A percentile compares a stretch with the other conserved stretches of the same genome.
These are phyloP conservation scores for Gloeopeniophorella convolvens DNA, from an alignment of 768 basidiomycete genomes.

Conservation along the genomic window DNA sequence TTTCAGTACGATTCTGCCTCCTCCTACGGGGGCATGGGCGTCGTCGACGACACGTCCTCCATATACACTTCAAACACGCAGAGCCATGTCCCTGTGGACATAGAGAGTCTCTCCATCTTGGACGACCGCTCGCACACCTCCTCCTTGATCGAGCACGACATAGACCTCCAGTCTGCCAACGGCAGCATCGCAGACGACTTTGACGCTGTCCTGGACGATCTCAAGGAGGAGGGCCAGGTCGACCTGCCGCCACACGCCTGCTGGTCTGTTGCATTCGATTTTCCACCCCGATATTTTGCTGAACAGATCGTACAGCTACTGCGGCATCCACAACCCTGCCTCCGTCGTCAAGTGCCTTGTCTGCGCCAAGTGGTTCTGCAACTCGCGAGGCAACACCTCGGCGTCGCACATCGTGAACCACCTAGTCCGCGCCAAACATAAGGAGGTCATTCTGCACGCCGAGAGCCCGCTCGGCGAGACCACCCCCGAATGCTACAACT, in stretches of 20 bases:
- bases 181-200: slow-evolving; percentile 75
- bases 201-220: slow-evolving; percentile 81
- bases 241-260: slow-evolving; percentile 91
- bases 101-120: slow-evolving; percentile 60
- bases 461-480: slow-evolving; percentile 96
- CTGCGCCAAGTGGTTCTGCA: slow-evolving; percentile 97
- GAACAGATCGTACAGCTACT: slow-evolving; percentile 57
- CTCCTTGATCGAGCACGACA: slow-evolving; percentile 18
- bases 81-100: slow-evolving; percentile 45
- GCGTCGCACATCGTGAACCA: slow-evolving; percentile 99
- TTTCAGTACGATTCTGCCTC: slow-evolving; percentile 82
- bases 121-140: slow-evolving; percentile 43
- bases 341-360: slow-evolving; percentile 94
- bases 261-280: slow-evolving; percentile 50
- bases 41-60: slow-evolving; percentile 76
- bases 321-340: slow-evolving; percentile 95
- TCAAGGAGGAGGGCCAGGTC: slow-evolving; percentile 73
- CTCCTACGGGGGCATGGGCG: slow-evolving; percentile 64
- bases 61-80: slow-evolving; percentile 73
- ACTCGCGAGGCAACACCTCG: slow-evolving; percentile 95
- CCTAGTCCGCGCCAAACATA: slow-evolving; percentile 97
- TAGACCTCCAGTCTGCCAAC: slow-evolving; percentile 30
- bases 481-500: slow-evolving; percentile 98
- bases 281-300: slow-evolving; percentile 7
- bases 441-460: slow-evolving; percentile 94